Base-by-base conservation (phyloP, 495 filamentous ascomycete species). In the Trichoderma parareesei region DNA sequence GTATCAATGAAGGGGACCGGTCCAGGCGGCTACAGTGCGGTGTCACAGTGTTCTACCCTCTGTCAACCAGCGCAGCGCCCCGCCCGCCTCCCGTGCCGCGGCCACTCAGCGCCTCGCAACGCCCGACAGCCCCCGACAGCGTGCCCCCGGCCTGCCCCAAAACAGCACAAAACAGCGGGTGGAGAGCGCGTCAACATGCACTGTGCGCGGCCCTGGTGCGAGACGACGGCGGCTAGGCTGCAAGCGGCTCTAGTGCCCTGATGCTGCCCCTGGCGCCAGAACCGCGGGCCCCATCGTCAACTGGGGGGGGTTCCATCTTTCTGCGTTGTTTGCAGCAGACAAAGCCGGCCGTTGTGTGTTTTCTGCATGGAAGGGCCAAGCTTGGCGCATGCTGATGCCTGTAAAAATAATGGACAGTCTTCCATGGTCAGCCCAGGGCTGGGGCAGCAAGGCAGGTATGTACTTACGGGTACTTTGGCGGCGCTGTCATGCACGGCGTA, bases 201-300 rank as follows among this genome's bases (percentile, higher is more conserved):
- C 53, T 57, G 53, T 57, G 53, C 53, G 20, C 53, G 53, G 53
- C 27, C 53, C 44, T 16, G 48, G 16, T 49, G 46, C 14, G 20
- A 37, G 16, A 38, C 8, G 20, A 33, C 7, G 33, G 53, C 53
- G 46, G 53, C 53, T 57, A 57, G 53, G 20, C 53, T 8, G 27
- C 53, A 57, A 57, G 53, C 53, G 53, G 53, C 53, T 33, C 53
- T 57, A 57, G 53, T n/a, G 10, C 53, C 53, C 53, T 57, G 53
- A 57, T 35, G 53, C 53, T 33, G 14, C 53, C 53, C 53, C 53
- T 57, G 53, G 53, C 53, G 53, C 53, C 53, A 57, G 53, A 57
- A 33, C 13, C 48, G n/a, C 20, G 27, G 14, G 27, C 53, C 33
- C 53, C 53, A 57, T 57, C 20, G 53, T n/a, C 53, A 57, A 57